phyloP scores from a whole-genome alignment of 1,284 basidiomycete species.

The Tilletia caries region DNA sequence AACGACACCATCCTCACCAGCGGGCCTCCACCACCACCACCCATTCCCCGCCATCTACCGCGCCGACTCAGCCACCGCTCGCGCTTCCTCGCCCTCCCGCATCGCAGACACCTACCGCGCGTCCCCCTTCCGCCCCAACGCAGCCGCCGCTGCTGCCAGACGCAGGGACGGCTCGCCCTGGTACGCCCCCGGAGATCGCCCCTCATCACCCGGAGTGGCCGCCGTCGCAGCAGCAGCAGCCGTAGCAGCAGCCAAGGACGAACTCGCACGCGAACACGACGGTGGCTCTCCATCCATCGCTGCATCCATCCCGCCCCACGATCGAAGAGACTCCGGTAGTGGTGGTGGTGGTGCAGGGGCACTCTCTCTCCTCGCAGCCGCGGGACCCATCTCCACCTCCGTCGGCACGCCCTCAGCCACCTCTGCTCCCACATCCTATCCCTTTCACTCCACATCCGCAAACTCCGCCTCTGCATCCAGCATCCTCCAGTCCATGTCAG shows the following conservation, averaged over 20 bases:
- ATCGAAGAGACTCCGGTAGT: slow-evolving; percentile 1
- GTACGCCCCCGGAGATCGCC: not conserved
- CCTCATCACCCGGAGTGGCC: not conserved
- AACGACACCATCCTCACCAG: not conserved
- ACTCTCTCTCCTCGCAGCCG: not conserved
- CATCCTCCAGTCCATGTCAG: not conserved
- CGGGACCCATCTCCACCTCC: not conserved
- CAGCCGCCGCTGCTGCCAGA: not conserved
- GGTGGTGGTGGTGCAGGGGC: too few relatives aligned
- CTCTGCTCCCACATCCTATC: not conserved
- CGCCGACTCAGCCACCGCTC: slow-evolving; percentile 10
- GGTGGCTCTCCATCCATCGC: not conserved
- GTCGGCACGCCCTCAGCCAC: slow-evolving; percentile 8
- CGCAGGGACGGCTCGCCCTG: slow-evolving; percentile 8
- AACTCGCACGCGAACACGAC: not conserved
- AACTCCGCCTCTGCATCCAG: not conserved
- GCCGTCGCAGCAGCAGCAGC: slow-evolving; percentile 6
- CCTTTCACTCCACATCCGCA: not conserved
- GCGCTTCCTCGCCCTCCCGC: slow-evolving; percentile 6
- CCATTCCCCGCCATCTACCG: not conserved
- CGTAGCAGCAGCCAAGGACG: slow-evolving; percentile 8
- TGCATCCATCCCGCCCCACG: not conserved
- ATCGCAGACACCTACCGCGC: slow-evolving; percentile 11
- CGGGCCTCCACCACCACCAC: not conserved
- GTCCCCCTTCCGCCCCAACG: not conserved